A percentile compares a stretch with the other conserved stretches of the same genome.
phyloP scores from a whole-genome alignment of 306 rosid species.

The Gleditsia sinensis region DNA sequence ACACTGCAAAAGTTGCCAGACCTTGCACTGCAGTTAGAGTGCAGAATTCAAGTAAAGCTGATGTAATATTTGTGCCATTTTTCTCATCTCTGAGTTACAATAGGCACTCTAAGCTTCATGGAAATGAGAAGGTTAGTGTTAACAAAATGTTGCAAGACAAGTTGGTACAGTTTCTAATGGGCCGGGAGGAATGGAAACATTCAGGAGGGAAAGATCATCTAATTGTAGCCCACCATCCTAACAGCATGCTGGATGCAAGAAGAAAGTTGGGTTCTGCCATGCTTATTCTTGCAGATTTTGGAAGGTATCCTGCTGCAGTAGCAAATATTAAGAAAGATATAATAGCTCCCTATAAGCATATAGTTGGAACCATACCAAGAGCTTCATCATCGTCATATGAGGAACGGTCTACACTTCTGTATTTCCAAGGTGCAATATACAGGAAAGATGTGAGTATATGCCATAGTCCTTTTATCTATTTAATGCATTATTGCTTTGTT shows the following conservation, averaged over 20 bases:
- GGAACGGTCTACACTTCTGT: conserved; percentile 70
- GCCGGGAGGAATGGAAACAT: conserved; percentile 68
- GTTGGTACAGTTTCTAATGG: conserved; percentile 63
- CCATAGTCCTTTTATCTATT: conserved; percentile 29
- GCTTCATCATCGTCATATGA: conserved; percentile 65
- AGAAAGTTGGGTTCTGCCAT: conserved; percentile 77
- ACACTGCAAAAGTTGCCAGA: conserved; percentile 35
- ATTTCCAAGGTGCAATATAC: conserved; percentile 91
- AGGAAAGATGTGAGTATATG: conserved; percentile 88
- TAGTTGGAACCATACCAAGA: conserved; percentile 58
- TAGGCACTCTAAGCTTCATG: conserved; percentile 69
- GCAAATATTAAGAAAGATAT: conserved; percentile 87
- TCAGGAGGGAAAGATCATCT: conserved; percentile 80
- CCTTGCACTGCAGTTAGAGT: conserved; percentile 75
- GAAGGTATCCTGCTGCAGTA: conserved; percentile 80
- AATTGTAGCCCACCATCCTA: conserved; percentile 92
- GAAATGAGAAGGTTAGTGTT: conserved; percentile 62
- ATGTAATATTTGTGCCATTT: conserved; percentile 88
- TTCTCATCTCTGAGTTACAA: conserved; percentile 92
- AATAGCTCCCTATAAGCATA: conserved; percentile 87
- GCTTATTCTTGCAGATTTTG: conserved; percentile 94
- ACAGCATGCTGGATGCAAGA: conserved; percentile 84
- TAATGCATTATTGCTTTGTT: conserved; percentile 6
- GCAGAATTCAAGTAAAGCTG: conserved; percentile 78
- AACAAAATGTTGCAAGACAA: conserved; percentile 71